These are phyloP conservation scores for Salix viminalis DNA, from an alignment of 345 rosid species.

Conservation along the genomic window DNA sequence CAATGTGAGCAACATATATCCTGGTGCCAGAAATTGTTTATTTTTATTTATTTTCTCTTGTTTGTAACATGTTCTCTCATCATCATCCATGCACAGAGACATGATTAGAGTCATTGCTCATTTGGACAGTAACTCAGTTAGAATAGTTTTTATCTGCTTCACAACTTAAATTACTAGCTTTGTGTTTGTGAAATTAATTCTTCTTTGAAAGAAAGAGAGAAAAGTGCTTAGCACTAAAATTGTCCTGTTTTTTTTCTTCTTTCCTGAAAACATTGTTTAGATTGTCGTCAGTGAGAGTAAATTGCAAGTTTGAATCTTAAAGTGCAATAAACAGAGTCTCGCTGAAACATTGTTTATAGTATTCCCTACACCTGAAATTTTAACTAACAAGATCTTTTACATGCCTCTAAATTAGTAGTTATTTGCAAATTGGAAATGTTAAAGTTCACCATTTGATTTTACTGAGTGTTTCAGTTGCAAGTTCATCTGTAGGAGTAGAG, in stretches of 20 bases:
- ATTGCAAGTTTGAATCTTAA: neutral
- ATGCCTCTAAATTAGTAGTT: neutral
- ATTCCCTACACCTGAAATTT: neutral
- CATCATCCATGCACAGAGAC: neutral
- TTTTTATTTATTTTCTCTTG: neutral
- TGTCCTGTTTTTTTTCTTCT: neutral
- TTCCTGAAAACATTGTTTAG: neutral
- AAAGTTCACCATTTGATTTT: neutral
- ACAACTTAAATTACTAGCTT: neutral
- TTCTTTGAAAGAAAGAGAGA: neutral
- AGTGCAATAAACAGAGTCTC: neutral
- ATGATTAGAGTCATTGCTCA: neutral
- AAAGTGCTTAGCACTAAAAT: neutral
- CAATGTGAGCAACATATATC: conserved; percentile 40
- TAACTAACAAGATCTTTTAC: neutral
- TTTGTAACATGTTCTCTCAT: neutral
- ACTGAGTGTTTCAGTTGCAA: neutral
- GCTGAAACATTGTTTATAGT: neutral
- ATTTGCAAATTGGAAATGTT: neutral
- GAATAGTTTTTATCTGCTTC: neutral
- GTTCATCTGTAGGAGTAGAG: neutral
- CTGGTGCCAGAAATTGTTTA: neutral
- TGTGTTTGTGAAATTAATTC: neutral
- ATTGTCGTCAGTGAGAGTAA: neutral
- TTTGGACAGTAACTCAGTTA: neutral